phyloP scores from a whole-genome alignment of 1,139 yeast genomes.

The Magnusiomyces clavatus region DNA sequence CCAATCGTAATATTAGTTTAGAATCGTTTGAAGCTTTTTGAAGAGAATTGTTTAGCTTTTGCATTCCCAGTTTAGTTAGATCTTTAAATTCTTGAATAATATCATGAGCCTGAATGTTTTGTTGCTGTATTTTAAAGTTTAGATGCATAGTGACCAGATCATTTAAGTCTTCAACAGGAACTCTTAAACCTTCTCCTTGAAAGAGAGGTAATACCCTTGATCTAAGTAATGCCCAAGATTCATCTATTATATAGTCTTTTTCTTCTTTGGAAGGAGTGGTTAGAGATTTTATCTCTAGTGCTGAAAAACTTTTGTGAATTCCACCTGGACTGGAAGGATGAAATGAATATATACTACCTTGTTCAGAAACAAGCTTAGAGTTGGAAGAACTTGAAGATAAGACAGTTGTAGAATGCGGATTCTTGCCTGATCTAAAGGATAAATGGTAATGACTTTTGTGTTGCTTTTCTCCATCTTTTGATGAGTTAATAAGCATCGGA shows the following conservation, averaged over 20 bases:
- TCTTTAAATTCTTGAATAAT: slow-evolving; percentile 42
- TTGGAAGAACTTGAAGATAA: slow-evolving; percentile 44
- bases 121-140: slow-evolving; percentile 35
- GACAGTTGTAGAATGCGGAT: slow-evolving; percentile 32
- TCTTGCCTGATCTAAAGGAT: slow-evolving; percentile 34
- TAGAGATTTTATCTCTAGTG: slow-evolving; percentile 29
- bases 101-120: slow-evolving; percentile 32
- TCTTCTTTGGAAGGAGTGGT: slow-evolving; percentile 18
- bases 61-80: slow-evolving; percentile 39
- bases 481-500: slow-evolving; percentile 15
- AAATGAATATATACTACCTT: slow-evolving; percentile 40
- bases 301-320: slow-evolving; percentile 26
- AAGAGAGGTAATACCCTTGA: slow-evolving; percentile 42
- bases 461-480: slow-evolving; percentile 26
- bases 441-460: slow-evolving; percentile 30
- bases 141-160: slow-evolving; percentile 42
- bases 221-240: slow-evolving; percentile 43
- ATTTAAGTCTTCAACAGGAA: slow-evolving; percentile 52
- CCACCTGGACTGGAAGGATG: slow-evolving; percentile 36
- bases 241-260: slow-evolving; percentile 38
- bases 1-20: slow-evolving; percentile 27
- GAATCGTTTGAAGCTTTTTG: slow-evolving; percentile 18
- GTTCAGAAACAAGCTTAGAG: slow-evolving; percentile 39
- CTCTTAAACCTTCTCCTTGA: slow-evolving; percentile 40
- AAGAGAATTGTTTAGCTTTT: slow-evolving; percentile 33